These are phyloP conservation scores for Zasmidium cellare DNA, from an alignment of 2,329 filamentous ascomycete genomes.

Conservation along the genomic window DNA sequence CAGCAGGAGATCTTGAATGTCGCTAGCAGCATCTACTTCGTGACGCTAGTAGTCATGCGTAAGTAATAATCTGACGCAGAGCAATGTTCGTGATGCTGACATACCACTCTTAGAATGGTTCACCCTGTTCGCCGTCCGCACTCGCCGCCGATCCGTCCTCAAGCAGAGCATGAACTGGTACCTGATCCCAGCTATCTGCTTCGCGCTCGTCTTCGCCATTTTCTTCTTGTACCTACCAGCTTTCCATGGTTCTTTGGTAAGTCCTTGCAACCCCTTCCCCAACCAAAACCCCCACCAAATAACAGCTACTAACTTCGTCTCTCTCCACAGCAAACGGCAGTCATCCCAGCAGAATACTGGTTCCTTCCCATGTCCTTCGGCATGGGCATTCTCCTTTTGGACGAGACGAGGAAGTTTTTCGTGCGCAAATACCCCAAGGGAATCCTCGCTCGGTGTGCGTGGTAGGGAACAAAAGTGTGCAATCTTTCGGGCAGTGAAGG, in stretches of 20 bases:
- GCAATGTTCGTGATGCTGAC: background rate
- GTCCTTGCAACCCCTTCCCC: too few species aligned
- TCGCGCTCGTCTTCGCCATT: slow-evolving; percentile 68
- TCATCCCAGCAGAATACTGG: slow-evolving; percentile 71
- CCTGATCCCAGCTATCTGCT: slow-evolving; percentile 69
- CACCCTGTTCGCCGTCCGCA: slow-evolving; percentile 70
- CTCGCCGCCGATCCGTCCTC: slow-evolving; percentile 61
- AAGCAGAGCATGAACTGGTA: slow-evolving; percentile 73
- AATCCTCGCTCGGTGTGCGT: slow-evolving; percentile 61
- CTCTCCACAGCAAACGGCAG: slow-evolving; percentile 54
- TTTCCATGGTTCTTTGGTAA: slow-evolving; percentile 57
- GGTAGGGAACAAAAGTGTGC: slow-evolving; percentile 39
- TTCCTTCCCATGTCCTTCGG: slow-evolving; percentile 76
- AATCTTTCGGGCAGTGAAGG: too few species aligned
- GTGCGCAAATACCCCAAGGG: slow-evolving; percentile 62
- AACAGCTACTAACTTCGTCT: too few species aligned
- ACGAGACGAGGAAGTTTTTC: slow-evolving; percentile 65
- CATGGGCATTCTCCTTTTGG: slow-evolving; percentile 61
- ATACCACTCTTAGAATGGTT: slow-evolving; percentile 60
- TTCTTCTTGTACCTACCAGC: slow-evolving; percentile 65
- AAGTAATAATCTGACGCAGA: background rate
- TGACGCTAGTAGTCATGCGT: slow-evolving; percentile 74
- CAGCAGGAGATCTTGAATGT: slow-evolving; percentile 59
- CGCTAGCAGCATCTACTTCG: slow-evolving; percentile 74
- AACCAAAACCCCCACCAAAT: too few species aligned